These are phyloP conservation scores for Phytomonas sp. DNA, from an alignment of 208 protist genomes.

Conservation along the genomic window DNA sequence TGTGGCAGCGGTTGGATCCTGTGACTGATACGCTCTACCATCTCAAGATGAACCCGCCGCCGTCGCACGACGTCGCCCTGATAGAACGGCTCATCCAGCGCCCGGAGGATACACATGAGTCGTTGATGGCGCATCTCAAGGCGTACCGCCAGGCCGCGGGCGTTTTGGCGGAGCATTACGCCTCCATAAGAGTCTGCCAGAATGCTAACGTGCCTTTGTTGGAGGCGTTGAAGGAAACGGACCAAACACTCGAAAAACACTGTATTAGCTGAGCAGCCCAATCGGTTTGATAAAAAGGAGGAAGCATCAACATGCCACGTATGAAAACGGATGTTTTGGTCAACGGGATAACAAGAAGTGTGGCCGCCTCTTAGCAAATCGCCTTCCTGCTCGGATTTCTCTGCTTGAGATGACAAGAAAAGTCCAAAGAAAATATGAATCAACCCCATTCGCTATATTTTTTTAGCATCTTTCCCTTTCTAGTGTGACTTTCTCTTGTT, in stretches of 20 bases:
- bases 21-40: slow-evolving; percentile 83
- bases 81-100: slow-evolving; percentile 78
- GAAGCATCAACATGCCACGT: neutral
- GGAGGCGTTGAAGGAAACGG: slow-evolving; percentile 36
- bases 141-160: slow-evolving; percentile 59
- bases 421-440: neutral
- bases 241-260: slow-evolving; percentile 22
- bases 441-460: neutral
- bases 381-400: neutral
- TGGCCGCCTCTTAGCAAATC: neutral
- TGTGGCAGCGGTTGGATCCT: slow-evolving; percentile 79
- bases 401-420: neutral
- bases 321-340: neutral
- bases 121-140: slow-evolving; percentile 55
- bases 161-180: slow-evolving; percentile 61
- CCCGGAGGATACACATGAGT: slow-evolving; percentile 68
- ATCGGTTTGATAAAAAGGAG: neutral
- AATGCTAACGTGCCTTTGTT: slow-evolving; percentile 36
- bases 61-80: slow-evolving; percentile 51
- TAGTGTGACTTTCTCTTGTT: neutral
- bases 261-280: slow-evolving; percentile 10
- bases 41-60: slow-evolving; percentile 82
- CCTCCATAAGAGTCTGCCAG: slow-evolving; percentile 32
- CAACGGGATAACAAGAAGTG: neutral
- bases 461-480: neutral